These are phyloP conservation scores for Calocybe indica DNA, from an alignment of 768 basidiomycete genomes.

Conservation along the genomic window DNA sequence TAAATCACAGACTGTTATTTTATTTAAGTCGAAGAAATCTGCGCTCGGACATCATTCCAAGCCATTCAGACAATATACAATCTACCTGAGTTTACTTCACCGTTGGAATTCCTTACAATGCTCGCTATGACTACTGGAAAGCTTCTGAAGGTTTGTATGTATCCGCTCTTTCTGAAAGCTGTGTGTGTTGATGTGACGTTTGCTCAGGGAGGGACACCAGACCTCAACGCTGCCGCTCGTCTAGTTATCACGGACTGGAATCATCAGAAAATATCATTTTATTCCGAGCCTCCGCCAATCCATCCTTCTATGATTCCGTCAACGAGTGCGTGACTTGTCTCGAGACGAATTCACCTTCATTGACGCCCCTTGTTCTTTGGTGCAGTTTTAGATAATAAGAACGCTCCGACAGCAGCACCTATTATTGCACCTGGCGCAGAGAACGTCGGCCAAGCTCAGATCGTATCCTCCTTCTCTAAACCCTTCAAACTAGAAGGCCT, in stretches of 20 bases:
- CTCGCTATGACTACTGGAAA: constrained; percentile 78
- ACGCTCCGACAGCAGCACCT: constrained; percentile 16
- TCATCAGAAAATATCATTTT: constrained; percentile 91
- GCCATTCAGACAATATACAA: constrained; percentile 84
- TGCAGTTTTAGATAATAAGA: constrained; percentile 19
- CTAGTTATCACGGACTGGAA: constrained; percentile 91
- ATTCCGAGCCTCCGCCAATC: constrained; percentile 67
- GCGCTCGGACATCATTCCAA: constrained; percentile 59
- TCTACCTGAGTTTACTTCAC: constrained; percentile 66
- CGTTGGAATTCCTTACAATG: constrained; percentile 87
- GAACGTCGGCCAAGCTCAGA: constrained; percentile 75
- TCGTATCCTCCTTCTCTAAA: constrained; percentile 61
- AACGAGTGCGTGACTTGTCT: constrained; percentile 23
- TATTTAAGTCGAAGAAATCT: constrained; percentile 76
- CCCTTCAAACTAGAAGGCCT: constrained; percentile 79
- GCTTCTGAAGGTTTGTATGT: constrained; percentile 61
- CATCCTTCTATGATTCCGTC: constrained; percentile 75
- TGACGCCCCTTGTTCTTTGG: neutral
- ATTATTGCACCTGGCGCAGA: constrained; percentile 68
- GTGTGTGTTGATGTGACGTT: neutral
- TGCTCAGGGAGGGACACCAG: constrained; percentile 81
- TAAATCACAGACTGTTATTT: neutral
- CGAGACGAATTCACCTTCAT: neutral
- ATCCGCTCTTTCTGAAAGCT: neutral
- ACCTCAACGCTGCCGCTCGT: constrained; percentile 76